Base-by-base conservation (phyloP, 2,329 filamentous ascomycete species). In the Drechslerella coelobrocha region DNA sequence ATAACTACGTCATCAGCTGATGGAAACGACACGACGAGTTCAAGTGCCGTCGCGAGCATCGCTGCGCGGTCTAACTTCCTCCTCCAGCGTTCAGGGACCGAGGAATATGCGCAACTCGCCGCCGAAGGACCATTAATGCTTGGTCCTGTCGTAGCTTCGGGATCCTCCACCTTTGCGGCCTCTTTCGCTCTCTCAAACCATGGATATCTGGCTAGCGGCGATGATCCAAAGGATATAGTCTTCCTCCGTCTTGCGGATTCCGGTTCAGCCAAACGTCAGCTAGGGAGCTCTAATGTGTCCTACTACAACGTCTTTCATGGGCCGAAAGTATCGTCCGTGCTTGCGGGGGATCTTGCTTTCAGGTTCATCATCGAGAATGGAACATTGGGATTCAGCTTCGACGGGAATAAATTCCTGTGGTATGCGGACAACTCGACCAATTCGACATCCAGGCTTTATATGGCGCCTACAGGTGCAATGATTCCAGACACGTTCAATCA, bases 301-400 rank as follows among this genome's bases (percentile, higher is more conserved):
- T 61, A 56, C 37, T 68, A 68, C n/a, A 50, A 52, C n/a, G 63
- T 52, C 8, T 37, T 51, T 6, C 55, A 68, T 23, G 63, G 63
- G 3, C 63, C 63, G 2, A 68, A 61, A 39, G 43, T 5, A 3
- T 37, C 50, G 9, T n/a, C n/a, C n/a, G 31, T 56, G 17, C 56
- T 43, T n/a, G 14, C 27, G 6, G 23, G 56, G 5, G 63, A 56
- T n/a, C 43, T 68, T 2, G 50, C 63, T 10, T 55, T 45, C 8
- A 39, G 48, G 41, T 66, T 66, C 19, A 21, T 23, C 8, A 17
- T 54, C 14, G 43, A 50, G 14, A 17, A 54, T 3, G 61, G 54
- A 7, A 8, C 54, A 5, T 23, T 66, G 0, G 21, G 31, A 9
- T 68, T 68, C 48, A 52, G 50, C 5, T 54, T 52, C 8, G 55